These are phyloP conservation scores for Penicillium antarcticum DNA, from an alignment of 495 filamentous ascomycete genomes.

Conservation along the genomic window DNA sequence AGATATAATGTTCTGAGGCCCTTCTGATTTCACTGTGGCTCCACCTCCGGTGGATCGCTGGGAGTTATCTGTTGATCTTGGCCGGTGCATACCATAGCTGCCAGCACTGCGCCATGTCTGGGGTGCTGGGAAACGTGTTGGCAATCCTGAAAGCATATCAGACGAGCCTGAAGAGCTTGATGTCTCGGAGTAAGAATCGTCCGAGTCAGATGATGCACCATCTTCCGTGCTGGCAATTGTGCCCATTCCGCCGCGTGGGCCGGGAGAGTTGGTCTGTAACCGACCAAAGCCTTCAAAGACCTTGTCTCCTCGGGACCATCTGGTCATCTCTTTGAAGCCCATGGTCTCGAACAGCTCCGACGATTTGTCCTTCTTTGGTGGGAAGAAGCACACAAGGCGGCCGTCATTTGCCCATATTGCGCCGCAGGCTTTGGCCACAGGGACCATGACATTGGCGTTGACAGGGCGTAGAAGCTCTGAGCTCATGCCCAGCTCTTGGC, in stretches of 20 bases:
- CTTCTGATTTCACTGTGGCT: constrained; percentile 32
- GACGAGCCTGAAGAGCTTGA: constrained; percentile 72
- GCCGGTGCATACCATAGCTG: constrained; percentile 42
- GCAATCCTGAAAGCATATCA: constrained; percentile 47
- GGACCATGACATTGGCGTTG: constrained; percentile 73
- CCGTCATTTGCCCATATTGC: constrained; percentile 76
- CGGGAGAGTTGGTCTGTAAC: constrained; percentile 56
- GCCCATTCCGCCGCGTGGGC: constrained; percentile 40
- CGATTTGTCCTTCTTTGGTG: constrained; percentile 72
- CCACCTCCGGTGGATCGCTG: constrained; percentile 52
- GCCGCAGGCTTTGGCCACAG: constrained; percentile 70
- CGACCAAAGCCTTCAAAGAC: constrained; percentile 90
- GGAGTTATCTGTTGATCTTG: constrained; percentile 50
- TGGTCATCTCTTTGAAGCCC: constrained; percentile 57
- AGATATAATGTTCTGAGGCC: constrained; percentile 56
- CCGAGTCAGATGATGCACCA: constrained; percentile 55
- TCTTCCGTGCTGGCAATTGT: constrained; percentile 48
- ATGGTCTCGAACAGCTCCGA: constrained; percentile 60
- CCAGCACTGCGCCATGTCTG: constrained; percentile 53
- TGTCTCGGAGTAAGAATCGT: constrained; percentile 63
- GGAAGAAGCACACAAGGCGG: constrained; percentile 81
- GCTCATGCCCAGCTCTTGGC: constrained; percentile 53
- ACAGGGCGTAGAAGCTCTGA: constrained; percentile 51
- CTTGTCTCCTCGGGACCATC: constrained; percentile 57
- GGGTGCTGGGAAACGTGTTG: constrained; percentile 47